Conservation (phyloP, 768 basidiomycete genomes). For the Daedaleopsis nitida region DNA sequence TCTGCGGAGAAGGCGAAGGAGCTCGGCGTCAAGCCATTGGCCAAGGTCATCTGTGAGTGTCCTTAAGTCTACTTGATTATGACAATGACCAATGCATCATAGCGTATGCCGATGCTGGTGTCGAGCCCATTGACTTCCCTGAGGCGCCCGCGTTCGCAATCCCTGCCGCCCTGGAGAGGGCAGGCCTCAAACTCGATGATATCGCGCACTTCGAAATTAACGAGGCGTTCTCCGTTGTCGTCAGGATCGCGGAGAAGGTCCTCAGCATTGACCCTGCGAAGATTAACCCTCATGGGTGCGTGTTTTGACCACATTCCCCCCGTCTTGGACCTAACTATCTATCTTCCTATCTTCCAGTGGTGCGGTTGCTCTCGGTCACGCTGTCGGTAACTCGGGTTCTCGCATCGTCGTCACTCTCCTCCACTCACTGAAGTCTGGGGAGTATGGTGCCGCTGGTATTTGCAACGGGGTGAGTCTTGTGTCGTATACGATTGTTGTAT, state of each 20-base stretch:
- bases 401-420: constrained; percentile 93
- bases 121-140: constrained; percentile 97
- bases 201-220: constrained; percentile 95
- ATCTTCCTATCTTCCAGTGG: constrained; percentile 71
- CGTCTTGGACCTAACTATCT: neutral
- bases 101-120: constrained; percentile 98
- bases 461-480: constrained; percentile 86
- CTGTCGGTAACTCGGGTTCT: constrained; percentile 94
- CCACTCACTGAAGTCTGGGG: constrained; percentile 86
- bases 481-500: neutral
- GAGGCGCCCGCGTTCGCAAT: constrained; percentile 90
- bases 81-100: constrained; percentile 10
- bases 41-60: constrained; percentile 86
- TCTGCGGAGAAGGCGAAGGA: constrained; percentile 91
- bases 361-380: constrained; percentile 94
- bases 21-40: constrained; percentile 89
- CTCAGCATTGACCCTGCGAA: constrained; percentile 83
- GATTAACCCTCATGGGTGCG: constrained; percentile 87
- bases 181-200: constrained; percentile 79
- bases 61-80: neutral
- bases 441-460: constrained; percentile 95
- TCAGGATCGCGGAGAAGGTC: constrained; percentile 87
- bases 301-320: constrained; percentile 17
- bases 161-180: constrained; percentile 84
- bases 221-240: constrained; percentile 96